Evolutionary conservation across 768 basidiomycete species (phyloP).

Genomic region (Lactifluus pinguis): DNA sequence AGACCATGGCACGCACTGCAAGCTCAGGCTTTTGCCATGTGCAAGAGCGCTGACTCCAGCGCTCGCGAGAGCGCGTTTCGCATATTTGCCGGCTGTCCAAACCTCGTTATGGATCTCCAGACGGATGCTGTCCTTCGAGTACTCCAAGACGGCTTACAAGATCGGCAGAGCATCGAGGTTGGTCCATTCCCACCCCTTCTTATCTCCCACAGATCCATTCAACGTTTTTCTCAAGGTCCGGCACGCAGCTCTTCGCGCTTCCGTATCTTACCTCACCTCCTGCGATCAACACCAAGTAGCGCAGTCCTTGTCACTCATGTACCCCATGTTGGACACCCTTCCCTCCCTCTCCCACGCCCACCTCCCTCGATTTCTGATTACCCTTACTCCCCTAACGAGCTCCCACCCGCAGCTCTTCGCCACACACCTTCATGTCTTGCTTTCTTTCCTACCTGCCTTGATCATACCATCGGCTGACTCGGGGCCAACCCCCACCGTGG

Average conservation of each 20-base stretch:
- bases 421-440: constrained; percentile 57
- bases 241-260: constrained; percentile 60
- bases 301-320: constrained; percentile 51
- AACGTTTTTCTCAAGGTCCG: constrained; percentile 42
- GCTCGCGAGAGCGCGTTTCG: constrained; percentile 43
- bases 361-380: constrained; percentile 56
- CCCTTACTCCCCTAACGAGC: constrained; percentile 61
- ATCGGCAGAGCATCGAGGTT: constrained; percentile 55
- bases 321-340: constrained; percentile 68
- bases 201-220: background rate
- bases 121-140: constrained; percentile 58
- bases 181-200: constrained; percentile 21
- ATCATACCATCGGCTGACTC: constrained; percentile 56
- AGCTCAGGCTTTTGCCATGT: constrained; percentile 61
- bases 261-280: constrained; percentile 57
- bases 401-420: constrained; percentile 65
- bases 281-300: constrained; percentile 53
- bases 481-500: constrained; percentile 44
- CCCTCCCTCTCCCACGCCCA: constrained; percentile 45
- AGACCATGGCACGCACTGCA: constrained; percentile 81
- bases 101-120: constrained; percentile 69
- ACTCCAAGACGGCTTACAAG: constrained; percentile 60
- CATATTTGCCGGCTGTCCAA: constrained; percentile 66
- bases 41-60: constrained; percentile 28
- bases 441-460: constrained; percentile 61